Evolutionary conservation across 148 eudicot genomes (phyloP).

Genomic region (Talinum fruticosum): DNA sequence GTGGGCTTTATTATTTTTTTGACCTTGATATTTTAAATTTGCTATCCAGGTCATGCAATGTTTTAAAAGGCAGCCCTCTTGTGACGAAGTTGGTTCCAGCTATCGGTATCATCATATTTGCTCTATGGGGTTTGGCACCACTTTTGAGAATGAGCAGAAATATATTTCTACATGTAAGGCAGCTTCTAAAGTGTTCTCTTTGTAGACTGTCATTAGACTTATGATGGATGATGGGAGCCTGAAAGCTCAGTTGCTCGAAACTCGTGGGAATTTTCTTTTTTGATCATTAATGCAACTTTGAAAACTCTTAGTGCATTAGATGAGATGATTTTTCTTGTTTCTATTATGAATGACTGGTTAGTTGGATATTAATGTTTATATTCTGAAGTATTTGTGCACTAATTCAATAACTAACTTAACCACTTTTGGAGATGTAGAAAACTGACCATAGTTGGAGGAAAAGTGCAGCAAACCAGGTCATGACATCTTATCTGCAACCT

Average conservation of each 20-base stretch:
- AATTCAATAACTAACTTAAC: slow-evolving; percentile 9
- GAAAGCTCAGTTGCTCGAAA: background rate
- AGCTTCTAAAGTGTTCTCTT: slow-evolving; percentile 9
- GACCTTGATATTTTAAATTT: background rate
- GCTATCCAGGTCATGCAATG: slow-evolving; percentile 51
- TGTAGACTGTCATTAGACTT: background rate
- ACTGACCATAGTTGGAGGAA: slow-evolving; percentile 72
- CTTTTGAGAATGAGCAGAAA: slow-evolving; percentile 60
- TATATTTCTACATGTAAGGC: slow-evolving; percentile 53
- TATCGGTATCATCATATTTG: slow-evolving; percentile 56
- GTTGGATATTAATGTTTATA: background rate
- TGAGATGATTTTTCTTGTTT: background rate
- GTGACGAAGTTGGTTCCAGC: slow-evolving; percentile 67
- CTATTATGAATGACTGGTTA: background rate
- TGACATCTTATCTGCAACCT: slow-evolving; percentile 83
- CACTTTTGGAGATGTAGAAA: slow-evolving; percentile 49
- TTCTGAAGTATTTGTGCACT: background rate
- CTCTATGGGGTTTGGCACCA: slow-evolving; percentile 85
- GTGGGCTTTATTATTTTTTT: background rate
- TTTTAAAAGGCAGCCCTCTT: slow-evolving; percentile 55
- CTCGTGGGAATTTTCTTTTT: background rate
- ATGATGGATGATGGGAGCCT: background rate
- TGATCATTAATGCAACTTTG: background rate
- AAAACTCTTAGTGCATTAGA: background rate
- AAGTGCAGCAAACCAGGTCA: slow-evolving; percentile 64